Evolutionary conservation across 2,329 filamentous ascomycete species (phyloP).

Genomic region (Colletotrichum lupini): DNA sequence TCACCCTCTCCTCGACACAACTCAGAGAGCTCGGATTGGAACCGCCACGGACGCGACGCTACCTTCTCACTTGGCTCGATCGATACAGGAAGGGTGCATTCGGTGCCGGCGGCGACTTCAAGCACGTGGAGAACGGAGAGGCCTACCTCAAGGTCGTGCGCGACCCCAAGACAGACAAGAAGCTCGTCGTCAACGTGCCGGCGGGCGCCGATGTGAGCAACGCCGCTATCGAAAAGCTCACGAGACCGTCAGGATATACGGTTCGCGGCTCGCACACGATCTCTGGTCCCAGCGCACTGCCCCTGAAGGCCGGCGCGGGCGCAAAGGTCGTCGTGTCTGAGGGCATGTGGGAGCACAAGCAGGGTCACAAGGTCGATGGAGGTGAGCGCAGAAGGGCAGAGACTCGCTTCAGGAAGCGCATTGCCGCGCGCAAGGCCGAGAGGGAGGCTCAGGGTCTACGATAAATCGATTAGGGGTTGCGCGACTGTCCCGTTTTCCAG

Average conservation of each 20-base stretch:
- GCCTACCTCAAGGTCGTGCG: constrained; percentile 63
- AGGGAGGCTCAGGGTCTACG: constrained; percentile 53
- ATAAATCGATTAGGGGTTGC: not conserved
- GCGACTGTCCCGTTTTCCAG: constrained; percentile 18
- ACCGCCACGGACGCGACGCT: constrained; percentile 82
- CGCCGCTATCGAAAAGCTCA: constrained; percentile 44
- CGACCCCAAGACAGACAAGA: constrained; percentile 53
- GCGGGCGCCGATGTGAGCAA: constrained; percentile 49
- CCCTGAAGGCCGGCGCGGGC: constrained; percentile 72
- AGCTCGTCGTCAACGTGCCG: constrained; percentile 67
- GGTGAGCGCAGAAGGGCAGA: constrained; percentile 91
- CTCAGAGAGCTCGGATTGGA: constrained; percentile 88
- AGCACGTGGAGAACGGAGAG: constrained; percentile 71
- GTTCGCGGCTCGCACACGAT: constrained; percentile 77
- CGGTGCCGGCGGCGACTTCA: constrained; percentile 85
- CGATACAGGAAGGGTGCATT: constrained; percentile 82
- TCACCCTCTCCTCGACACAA: constrained; percentile 81
- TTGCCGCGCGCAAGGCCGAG: constrained; percentile 80
- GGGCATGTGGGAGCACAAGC: constrained; percentile 91
- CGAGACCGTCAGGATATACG: constrained; percentile 65
- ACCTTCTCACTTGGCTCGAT: constrained; percentile 89
- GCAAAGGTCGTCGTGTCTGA: constrained; percentile 79
- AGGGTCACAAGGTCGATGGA: constrained; percentile 93
- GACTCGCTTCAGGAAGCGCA: constrained; percentile 86
- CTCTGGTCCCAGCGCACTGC: constrained; percentile 78